Percentiles rank a stretch among this genome's conserved stretches.
Evolutionary conservation across 2,329 filamentous ascomycete species (phyloP).

Genomic region (Metarhizium robertsii): DNA sequence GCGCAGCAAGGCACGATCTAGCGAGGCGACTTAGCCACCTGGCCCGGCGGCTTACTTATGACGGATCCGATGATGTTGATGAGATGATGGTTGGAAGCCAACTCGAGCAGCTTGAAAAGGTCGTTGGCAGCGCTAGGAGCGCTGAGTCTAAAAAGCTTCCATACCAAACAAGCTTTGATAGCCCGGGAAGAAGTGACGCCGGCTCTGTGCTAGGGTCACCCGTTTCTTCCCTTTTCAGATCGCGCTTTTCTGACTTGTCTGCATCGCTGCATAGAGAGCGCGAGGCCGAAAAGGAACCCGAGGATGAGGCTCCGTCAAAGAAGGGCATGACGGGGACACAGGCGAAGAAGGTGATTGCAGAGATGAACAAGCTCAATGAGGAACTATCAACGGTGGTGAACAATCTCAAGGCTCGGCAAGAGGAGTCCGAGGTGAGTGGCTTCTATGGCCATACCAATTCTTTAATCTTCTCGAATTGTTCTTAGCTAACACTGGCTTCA

Average conservation of each 20-base stretch:
- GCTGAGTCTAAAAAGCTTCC: constrained; percentile 10
- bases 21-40: constrained; percentile 30
- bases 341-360: constrained; percentile 27
- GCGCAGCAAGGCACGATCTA: constrained; percentile 32
- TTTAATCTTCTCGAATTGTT: background rate
- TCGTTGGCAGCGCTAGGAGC: constrained; percentile 10
- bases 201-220: constrained; percentile 24
- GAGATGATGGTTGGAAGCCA: constrained; percentile 26
- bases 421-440: constrained; percentile 46
- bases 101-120: constrained; percentile 28
- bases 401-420: constrained; percentile 44
- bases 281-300: constrained; percentile 16
- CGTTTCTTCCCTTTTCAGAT: constrained; percentile 26
- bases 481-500: constrained; percentile 14
- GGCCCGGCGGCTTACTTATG: constrained; percentile 26
- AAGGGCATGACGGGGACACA: constrained; percentile 23
- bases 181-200: constrained; percentile 16
- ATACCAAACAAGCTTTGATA: constrained; percentile 15
- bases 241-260: constrained; percentile 30
- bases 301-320: constrained; percentile 18
- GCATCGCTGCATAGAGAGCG: constrained; percentile 22
- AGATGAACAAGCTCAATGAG: constrained; percentile 33
- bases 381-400: constrained; percentile 40
- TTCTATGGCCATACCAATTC: background rate
- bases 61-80: constrained; percentile 23